Conservation (phyloP, 2,329 filamentous ascomycete species). For the Simplicillium sp. region DNA sequence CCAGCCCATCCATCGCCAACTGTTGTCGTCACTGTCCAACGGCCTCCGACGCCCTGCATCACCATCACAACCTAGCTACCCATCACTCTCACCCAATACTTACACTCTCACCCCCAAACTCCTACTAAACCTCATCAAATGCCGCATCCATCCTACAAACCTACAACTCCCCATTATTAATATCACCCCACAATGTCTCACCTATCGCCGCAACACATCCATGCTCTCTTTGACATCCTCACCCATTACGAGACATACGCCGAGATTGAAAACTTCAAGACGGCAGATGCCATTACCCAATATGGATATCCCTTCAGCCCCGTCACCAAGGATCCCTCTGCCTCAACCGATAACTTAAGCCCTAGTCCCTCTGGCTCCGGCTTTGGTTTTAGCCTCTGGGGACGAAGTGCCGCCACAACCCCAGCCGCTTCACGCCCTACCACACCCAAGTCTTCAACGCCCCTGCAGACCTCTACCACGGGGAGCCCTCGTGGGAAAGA, state of each 20-base stretch:
- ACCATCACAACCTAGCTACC: too few species aligned
- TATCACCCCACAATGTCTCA: not conserved
- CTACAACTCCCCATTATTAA: too few species aligned
- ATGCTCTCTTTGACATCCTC: slow-evolving; percentile 50
- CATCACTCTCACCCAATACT: too few species aligned
- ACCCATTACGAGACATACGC: slow-evolving; percentile 50
- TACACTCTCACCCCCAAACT: too few species aligned
- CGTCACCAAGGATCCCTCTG: slow-evolving; percentile 8
- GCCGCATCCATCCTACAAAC: too few species aligned
- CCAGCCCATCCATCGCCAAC: too few species aligned
- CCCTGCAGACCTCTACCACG: slow-evolving; percentile 1
- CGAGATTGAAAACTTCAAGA: slow-evolving; percentile 65
- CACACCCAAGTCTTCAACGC: slow-evolving; percentile 1
- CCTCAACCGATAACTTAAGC: slow-evolving; percentile 11
- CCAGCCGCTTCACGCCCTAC: slow-evolving; percentile 4
- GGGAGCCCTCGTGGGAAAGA: slow-evolving; percentile 15
- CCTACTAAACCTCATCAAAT: too few species aligned
- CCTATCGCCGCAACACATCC: slow-evolving; percentile 30
- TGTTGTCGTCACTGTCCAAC: too few species aligned
- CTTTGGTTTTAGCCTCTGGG: slow-evolving; percentile 5
- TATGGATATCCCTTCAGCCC: slow-evolving; percentile 62
- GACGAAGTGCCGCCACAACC: slow-evolving; percentile 1
- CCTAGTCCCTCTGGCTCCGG: slow-evolving; percentile 9
- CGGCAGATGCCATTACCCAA: slow-evolving; percentile 49
- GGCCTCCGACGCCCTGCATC: too few species aligned